These are phyloP conservation scores for Debaryomyces sp. DNA, from an alignment of 1,139 yeast species.

Conservation along the genomic window DNA sequence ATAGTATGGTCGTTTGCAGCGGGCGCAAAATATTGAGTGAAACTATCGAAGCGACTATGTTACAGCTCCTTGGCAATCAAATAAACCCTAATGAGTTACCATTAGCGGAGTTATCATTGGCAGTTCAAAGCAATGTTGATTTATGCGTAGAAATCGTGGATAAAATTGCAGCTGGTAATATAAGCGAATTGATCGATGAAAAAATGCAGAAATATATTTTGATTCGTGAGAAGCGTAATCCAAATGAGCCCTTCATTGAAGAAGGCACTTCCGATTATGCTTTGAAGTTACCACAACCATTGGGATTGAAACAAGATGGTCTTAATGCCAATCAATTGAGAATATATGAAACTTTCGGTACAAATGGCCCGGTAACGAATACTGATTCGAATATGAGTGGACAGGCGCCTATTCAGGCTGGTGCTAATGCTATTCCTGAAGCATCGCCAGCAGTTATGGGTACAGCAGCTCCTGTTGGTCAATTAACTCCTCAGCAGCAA, in stretches of 20 bases:
- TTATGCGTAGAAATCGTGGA: constrained; percentile 81
- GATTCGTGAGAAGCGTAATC: constrained; percentile 50
- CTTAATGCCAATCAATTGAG: constrained; percentile 71
- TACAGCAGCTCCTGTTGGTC: constrained; percentile 15
- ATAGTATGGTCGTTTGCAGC: constrained; percentile 51
- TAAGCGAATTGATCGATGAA: constrained; percentile 82
- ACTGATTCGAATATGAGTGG: constrained; percentile 17
- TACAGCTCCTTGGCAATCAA: constrained; percentile 44
- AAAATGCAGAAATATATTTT: constrained; percentile 69
- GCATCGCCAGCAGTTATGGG: neutral
- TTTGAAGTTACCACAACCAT: constrained; percentile 81
- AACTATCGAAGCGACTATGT: constrained; percentile 51
- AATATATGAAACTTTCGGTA: constrained; percentile 82
- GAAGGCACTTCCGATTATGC: constrained; percentile 70
- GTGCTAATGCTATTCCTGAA: neutral
- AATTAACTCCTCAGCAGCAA: constrained; percentile 21
- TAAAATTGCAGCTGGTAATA: constrained; percentile 83
- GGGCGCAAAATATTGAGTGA: constrained; percentile 50
- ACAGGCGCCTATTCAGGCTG: constrained; percentile 9
- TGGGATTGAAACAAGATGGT: constrained; percentile 79
- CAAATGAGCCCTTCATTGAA: constrained; percentile 68
- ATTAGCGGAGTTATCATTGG: constrained; percentile 70
- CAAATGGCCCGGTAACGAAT: constrained; percentile 22
- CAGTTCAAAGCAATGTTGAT: constrained; percentile 83
- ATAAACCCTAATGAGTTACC: constrained; percentile 50